Base-by-base conservation (phyloP, 2,329 filamentous ascomycete genomes). In the Neurospora sp. region DNA sequence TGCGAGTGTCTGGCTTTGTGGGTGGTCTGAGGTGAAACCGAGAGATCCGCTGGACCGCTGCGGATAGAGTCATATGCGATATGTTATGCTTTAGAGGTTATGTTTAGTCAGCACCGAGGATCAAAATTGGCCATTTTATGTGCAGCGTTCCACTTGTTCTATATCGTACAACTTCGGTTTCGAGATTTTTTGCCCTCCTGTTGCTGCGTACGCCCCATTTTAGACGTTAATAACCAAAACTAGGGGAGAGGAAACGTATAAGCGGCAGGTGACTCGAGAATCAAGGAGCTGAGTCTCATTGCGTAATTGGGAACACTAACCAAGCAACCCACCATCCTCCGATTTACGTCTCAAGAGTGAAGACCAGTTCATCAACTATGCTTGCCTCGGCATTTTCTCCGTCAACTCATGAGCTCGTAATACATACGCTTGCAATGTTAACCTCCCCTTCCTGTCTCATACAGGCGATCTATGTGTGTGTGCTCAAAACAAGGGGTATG, bases 401-500 rank as follows among this genome's bases (percentile, higher is more conserved):
- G 28, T 62, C 23, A 33, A 62, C 52, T 62, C 28, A 17, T 62
- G 28, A 10, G 12, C 23, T 62, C 52, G 52, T 62, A 10, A 62
- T 62, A n/a, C 52, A 62, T 62, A 62, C 52, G 52, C 52, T 62
- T 8, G 46, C 23, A 62, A 62, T 62, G 33, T 62, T 33, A 28
- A 33, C 23, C 23, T 17, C 43, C 11, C 52, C 12, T 62, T 62
- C 52, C 52, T 36, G 11, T 33, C 52, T 52, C 43, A 52, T 52
- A 52, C 43, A 52, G 43, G 19, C 11, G 23, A 33, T 62, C 52
- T 62, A 62, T 62, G 23, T 62, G 23, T 62, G 52, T 62, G 52
- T 62, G 23, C 68, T 66, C 41, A 68, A 65, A 68, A 39, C 41
- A 62, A 62, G 67, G 57, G 57, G 66, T 66, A 69, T 68, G 41